A percentile compares a stretch with the other conserved stretches of the same genome.
phyloP scores from a whole-genome alignment of 352 stramenopile genomes.

The Globisporangium radiosum region DNA sequence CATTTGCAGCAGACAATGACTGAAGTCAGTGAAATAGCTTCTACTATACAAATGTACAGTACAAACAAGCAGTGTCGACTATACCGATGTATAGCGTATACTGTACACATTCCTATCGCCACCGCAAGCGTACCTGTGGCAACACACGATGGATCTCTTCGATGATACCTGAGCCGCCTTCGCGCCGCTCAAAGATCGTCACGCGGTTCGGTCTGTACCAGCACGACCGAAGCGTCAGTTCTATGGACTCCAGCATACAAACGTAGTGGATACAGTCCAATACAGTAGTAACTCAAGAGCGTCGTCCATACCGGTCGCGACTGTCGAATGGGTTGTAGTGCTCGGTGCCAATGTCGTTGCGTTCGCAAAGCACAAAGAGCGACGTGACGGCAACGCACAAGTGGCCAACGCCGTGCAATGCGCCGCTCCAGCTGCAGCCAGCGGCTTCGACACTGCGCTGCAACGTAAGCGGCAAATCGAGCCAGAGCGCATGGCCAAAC shows the following conservation, averaged over 20 bases:
- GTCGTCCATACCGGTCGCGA: conserved; percentile 32
- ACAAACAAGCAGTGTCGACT: no score
- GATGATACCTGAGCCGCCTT: conserved; percentile 84
- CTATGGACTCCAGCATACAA: conserved; percentile 5
- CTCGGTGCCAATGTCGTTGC: conserved; percentile 75
- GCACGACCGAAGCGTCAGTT: no score
- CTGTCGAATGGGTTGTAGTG: conserved; percentile 75
- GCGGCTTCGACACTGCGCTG: conserved; percentile 29
- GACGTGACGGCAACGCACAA: conserved; percentile 88
- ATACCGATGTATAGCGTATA: no score
- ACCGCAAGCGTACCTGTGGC: conserved; percentile 27
- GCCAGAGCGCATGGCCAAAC: conserved; percentile 92
- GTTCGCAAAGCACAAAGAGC: conserved; percentile 90
- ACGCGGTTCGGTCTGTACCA: conserved; percentile 54
- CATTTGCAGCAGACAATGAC: no score
- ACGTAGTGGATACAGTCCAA: not conserved
- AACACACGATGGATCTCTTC: conserved; percentile 65
- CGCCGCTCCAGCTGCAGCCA: conserved; percentile 32
- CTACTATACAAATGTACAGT: no score
- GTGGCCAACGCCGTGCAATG: conserved; percentile 86
- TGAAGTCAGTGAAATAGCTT: no score
- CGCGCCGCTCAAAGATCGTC: conserved; percentile 84
- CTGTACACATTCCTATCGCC: no score
- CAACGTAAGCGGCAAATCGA: conserved; percentile 83
- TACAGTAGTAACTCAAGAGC: not conserved